Evolutionary conservation across 306 rosid genomes (phyloP), one percentile per base, ranked within the genome.

Genomic region (Cucumis hystrix): DNA sequence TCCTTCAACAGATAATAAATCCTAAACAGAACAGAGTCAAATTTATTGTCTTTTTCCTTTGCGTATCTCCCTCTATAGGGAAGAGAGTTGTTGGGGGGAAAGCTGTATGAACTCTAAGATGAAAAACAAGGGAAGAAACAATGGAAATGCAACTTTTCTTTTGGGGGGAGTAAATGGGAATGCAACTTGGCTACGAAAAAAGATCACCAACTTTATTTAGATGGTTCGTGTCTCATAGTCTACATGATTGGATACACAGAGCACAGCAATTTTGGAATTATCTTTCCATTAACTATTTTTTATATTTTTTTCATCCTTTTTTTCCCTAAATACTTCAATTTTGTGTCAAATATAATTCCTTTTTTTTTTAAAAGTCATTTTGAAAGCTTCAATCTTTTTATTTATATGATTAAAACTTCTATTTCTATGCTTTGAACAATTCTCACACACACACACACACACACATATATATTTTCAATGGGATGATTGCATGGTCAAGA

Each of bases 181-280:
- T n/a, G 77, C 33, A 45, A 79, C 12, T 70, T 30, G 74, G 56
- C 79, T 60, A 67, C 61, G 71, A 69, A 62, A 65, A 75, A 75
- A 77, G 70, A 51, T 16, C 51, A 80, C 86, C 78, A 52, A 73
- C 80, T 75, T 82, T 75, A n/a, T 5, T 25, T 10, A 72, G 25
- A 70, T 70, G 76, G 80, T 82, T 83, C 83, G 45, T 70, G 62
- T 80, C 43, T 63, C 69, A 25, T 15, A 52, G 78, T n/a, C 43
- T 6, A 21, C 57, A 65, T 79, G 81, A 83, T 81, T 77, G 47
- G 68, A 60, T 79, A 55, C 76, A 74, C 66, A 78, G 4, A 49
- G 41, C 15, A 28, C 2, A 14, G n/a, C 76, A 52, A 23, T 13
- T 70, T 23, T 43, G 18, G 56, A n/a, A 43, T 47, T 80, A 25